These are phyloP conservation scores for Phytophthora kernoviae DNA, from an alignment of 352 stramenopile genomes.

Conservation along the genomic window DNA sequence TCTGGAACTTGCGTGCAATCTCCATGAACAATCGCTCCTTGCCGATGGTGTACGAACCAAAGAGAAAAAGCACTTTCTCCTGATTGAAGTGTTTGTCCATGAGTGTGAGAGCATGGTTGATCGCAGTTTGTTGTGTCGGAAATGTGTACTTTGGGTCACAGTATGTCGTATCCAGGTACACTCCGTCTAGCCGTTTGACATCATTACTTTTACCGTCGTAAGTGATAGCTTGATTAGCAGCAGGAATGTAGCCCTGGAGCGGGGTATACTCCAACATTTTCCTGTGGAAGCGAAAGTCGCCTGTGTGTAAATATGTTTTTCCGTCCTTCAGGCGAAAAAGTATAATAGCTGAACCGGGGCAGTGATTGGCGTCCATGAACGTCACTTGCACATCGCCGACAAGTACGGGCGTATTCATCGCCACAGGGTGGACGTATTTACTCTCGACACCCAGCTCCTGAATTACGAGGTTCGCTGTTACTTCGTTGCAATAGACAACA, in stretches of 20 bases:
- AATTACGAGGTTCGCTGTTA: conserved; percentile 92
- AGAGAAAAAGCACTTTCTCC: conserved; percentile 91
- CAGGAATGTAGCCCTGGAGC: conserved; percentile 52
- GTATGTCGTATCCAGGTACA: conserved; percentile 98
- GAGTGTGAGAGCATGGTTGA: conserved; percentile 66
- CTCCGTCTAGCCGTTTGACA: conserved; percentile 55
- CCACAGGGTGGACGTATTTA: conserved; percentile 91
- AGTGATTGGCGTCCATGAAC: conserved; percentile 97
- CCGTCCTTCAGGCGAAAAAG: conserved; percentile 90
- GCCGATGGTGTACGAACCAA: conserved; percentile 97
- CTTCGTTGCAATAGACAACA: conserved; percentile 95
- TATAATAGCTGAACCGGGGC: conserved; percentile 95
- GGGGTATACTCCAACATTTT: conserved; percentile 72
- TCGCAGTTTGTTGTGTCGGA: conserved; percentile 84
- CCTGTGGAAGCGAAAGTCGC: conserved; percentile 82
- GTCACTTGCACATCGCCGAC: conserved; percentile 92
- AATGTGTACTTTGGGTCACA: conserved; percentile 95
- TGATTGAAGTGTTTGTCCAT: conserved; percentile 52
- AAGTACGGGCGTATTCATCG: conserved; percentile 88
- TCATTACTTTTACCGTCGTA: conserved; percentile 31
- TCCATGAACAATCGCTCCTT: conserved; percentile 98
- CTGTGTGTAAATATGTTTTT: conserved; percentile 92
- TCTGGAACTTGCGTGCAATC: conserved; percentile 77
- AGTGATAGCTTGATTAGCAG: conserved; percentile 29
- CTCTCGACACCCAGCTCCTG: conserved; percentile 92